Conservation (phyloP, 495 filamentous ascomycete species). For the Penicillium bovifimosum region DNA sequence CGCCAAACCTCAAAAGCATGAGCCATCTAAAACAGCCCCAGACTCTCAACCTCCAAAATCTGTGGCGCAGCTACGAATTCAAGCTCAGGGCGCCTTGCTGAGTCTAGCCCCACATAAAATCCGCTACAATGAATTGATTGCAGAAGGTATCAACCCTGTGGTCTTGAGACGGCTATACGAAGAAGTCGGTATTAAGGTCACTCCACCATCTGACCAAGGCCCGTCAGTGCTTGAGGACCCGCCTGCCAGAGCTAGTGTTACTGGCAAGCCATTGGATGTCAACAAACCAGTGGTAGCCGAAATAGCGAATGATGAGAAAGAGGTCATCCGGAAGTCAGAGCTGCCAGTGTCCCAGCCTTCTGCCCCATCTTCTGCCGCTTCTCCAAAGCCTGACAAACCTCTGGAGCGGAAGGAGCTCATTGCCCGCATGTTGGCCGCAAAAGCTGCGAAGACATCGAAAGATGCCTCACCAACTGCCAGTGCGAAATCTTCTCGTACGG, state of each 20-base stretch:
- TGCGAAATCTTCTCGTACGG: constrained; percentile 3
- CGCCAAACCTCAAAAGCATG: constrained; percentile 12
- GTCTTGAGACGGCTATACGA: constrained; percentile 60
- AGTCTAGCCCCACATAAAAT: constrained; percentile 60
- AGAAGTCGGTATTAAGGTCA: constrained; percentile 52
- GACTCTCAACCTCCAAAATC: constrained; percentile 15
- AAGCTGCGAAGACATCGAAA: constrained; percentile 32
- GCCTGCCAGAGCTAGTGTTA: neutral
- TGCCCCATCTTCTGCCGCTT: constrained; percentile 1
- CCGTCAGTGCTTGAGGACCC: neutral
- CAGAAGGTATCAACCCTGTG: constrained; percentile 62
- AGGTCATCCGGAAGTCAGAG: neutral
- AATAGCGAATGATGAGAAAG: neutral
- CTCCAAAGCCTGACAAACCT: constrained; percentile 35
- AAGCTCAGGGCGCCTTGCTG: constrained; percentile 64
- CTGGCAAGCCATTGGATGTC: neutral
- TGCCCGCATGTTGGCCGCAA: constrained; percentile 63
- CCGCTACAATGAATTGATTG: constrained; percentile 60
- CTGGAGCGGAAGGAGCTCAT: constrained; percentile 74
- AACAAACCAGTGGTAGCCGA: neutral
- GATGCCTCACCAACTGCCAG: constrained; percentile 16
- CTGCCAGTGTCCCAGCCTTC: constrained; percentile 4
- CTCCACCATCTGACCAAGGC: constrained; percentile 5
- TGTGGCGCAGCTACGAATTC: constrained; percentile 50
- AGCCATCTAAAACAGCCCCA: neutral